Base-by-base conservation (phyloP, 2,329 filamentous ascomycete species). In the Trichoderma oligosporum region DNA sequence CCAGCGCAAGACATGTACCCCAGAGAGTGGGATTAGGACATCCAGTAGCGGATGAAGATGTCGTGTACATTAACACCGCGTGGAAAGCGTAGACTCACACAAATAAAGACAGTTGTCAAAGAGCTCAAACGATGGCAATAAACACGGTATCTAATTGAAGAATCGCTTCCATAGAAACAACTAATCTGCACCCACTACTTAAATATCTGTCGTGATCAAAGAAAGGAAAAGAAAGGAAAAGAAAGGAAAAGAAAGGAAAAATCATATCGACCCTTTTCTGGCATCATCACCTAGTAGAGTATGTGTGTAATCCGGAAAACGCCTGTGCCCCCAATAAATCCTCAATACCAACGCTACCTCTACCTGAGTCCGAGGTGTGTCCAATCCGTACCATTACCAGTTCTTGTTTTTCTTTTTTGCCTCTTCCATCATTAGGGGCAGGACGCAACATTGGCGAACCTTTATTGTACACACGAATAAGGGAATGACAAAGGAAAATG, bases 1-100 rank as follows among this genome's bases (percentile, higher is more conserved):
- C 92, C 16, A 97, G 93, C 73, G 94, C 94, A 33, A 85, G 91
- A 67, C 95, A 99, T 78, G 81, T 97, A 33, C 94, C 95, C 33
- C 94, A 99, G 78, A 80, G 94, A 61, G 93, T 97, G 35, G 95
- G 94, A 1, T 73, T 99, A 67, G 79, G 83, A 6, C 94, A 99
- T 78, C 67, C 83, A 11, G 92, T 99, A 42, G 75, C 80, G 2
- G 84, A 87, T 62, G 84, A 87, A 70, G 84, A 87, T 67, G 84
- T 87, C 16, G 84, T 87, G 49, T 85, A 84, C 66, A 87, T 87
- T 68, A 80, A 85, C 53, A 86, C 80, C 64, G 82, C 77, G 41
- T 87, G 81, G 77, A 81, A 80, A 69, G 84, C 84, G 55, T 86
- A 75, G 65, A 62, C n/a, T 46, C 22, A 18, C 7, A 12, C n/a